Base-by-base conservation (phyloP, 2,329 filamentous ascomycete species). In the Allantophomopsis cytisporea region DNA sequence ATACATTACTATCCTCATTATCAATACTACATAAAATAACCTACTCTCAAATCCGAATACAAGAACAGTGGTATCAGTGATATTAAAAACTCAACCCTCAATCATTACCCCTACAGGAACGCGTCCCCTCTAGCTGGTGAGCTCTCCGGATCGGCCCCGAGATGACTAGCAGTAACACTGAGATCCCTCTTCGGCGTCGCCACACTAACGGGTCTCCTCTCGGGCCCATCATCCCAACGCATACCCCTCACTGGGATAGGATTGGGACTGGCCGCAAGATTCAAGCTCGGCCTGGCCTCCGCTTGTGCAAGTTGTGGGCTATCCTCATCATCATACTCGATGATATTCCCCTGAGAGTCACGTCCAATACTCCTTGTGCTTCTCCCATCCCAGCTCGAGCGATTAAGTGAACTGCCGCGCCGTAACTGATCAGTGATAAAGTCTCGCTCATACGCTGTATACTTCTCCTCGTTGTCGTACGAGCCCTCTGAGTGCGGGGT, bases 401-500 rank as follows among this genome's bases (percentile, higher is more conserved):
- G 16, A 3, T 5, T 13, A 14, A 15, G 32, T 13, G 32, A 18
- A 14, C 7, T 7, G 14, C 32, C 32, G 13, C 16, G 32, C 14
- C 10, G 23, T 28, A 13, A 28, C 39, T 33, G 8, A 39, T 40
- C 43, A 37, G 8, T 38, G 8, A 14, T 35, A 12, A 20, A 38
- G 18, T 35, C 37, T 30, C 39, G 35, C 12, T 35, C 39, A 16
- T 11, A 16, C 23, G 11, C 23, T 8, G 11, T 28, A 12, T 12
- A 8, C 23, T 12, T 12, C 8, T 37, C 38, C 12, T 17, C 15
- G 12, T 14, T 11, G 31, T 34, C 30, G 21, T 37, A 35, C 14
- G 36, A 31, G 10, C 43, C 43, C 12, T 43, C 18, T n/a, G 45
- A 42, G 10, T 40, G 39, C 38, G 48, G 44, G 13, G 44, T 45